Base-by-base conservation (phyloP, 805 yeast species). In the Cyberlindnera mycetangii region DNA sequence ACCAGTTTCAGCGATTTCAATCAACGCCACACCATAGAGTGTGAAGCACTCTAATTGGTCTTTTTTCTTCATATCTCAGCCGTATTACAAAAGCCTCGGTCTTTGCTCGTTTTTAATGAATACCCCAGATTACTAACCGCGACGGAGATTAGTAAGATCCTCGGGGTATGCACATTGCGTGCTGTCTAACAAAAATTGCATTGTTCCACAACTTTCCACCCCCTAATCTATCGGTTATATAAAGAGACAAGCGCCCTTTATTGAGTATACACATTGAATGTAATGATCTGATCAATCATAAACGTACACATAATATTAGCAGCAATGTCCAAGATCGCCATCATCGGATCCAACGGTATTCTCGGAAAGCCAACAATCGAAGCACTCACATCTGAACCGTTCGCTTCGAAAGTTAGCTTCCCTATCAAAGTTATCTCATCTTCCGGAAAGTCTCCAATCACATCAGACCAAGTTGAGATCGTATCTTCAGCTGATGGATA, bases 391-490 rank as follows among this genome's bases (percentile, higher is more conserved):
- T 65, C 73, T 3, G 58, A 71, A 17, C 53, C 61, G 6, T 78
- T 79, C 54, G 56, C 66, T 17, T 61, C 61, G 45, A 73, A 74
- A 48, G 61, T 68, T 50, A 39, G 63, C 1, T 65, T 67, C 31
- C 86, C 87, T 22, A 61, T 82, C 44, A 70, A 69, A 49, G 78
- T 76, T 0, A 50, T 80, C 44, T 70, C 84, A 4, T 17, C 45
- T 11, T 46, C 51, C 2, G 60, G 52, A 10, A 51, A 51, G 37
- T 32, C 41, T 12, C 45, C 51, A 2, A 33, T 55, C n/a, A 45
- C 39, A 6, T 54, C 59, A 9, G 50, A 51, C 19, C 52, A 56
- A 34, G 47, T 58, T 18, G 47, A 54, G 42, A 49, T 51, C 27
- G 33, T 50, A 32, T 45, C 49, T 16, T 27, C 30, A 15, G 47